Evolutionary conservation across 345 rosid species (phyloP), one percentile per base, ranked within the genome.

Genomic region (Citrus mangshanensis): DNA sequence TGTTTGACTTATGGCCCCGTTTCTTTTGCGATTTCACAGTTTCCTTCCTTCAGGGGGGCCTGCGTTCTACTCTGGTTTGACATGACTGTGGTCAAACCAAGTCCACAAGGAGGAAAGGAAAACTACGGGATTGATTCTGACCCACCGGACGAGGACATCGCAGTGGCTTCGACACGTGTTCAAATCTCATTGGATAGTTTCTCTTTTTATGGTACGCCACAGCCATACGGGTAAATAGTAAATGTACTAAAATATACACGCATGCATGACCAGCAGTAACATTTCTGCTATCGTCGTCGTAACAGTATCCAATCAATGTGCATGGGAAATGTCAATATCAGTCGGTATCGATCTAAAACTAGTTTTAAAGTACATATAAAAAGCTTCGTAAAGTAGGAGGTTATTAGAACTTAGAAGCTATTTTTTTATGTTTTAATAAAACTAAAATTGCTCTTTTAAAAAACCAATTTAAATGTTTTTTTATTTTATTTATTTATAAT

Each of bases 11-110:
- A 12, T 34, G 42, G 5, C 1, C 9, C 5, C 3, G 0, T 32
- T 64, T 2, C 68, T 64, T 64, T 12, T 0, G 3, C 68, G 34
- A 64, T 16, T 30, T 30, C 21, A 18, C 38, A 16, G 9, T 64
- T 64, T 14, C 37, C 24, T n/a, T n/a, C 51, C 10, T 13, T 13
- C 3, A 46, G 51, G 51, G 51, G 18, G 1, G 2, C 58, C 22
- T 54, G 22, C 22, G 49, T 46, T 68, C 28, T 24, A 25, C 61
- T 13, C 42, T 60, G 56, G 64, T 60, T 75, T 80, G 80, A 85
- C 72, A 58, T 70, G 51, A 70, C 63, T 0, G 3, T 8, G 34
- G 88, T 83, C 84, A 80, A 79, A 62, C 37, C 14, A 27, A 49
- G 78, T 66, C 72, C 64, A n/a, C 19, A 4, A 51, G 12, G 7